Conservation (phyloP, 2,329 filamentous ascomycete species). For the Byssoonygena ceratinophila region DNA sequence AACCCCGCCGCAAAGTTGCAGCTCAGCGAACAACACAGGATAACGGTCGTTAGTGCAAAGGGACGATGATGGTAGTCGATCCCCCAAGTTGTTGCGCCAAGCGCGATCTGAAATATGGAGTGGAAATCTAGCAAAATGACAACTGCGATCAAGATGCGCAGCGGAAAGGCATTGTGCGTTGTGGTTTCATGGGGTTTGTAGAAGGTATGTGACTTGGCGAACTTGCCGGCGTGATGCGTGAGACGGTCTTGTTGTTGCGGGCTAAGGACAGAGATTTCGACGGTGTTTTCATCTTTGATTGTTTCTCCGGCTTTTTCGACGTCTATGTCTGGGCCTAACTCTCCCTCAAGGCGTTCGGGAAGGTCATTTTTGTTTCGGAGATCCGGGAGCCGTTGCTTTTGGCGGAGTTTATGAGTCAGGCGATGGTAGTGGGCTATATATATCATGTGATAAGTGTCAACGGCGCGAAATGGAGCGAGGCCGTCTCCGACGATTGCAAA, state of each 20-base stretch:
- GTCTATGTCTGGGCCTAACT: constrained; percentile 32
- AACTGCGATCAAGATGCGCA: constrained; percentile 62
- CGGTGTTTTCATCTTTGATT: constrained; percentile 39
- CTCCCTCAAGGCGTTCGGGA: constrained; percentile 4
- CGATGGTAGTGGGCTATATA: constrained; percentile 65
- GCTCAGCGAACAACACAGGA: constrained; percentile 67
- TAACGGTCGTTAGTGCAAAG: constrained; percentile 64
- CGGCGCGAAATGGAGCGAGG: constrained; percentile 60
- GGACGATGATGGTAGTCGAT: constrained; percentile 61
- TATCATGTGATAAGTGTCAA: constrained; percentile 82
- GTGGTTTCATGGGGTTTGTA: constrained; percentile 81
- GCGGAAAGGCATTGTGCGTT: constrained; percentile 69
- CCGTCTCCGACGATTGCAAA: constrained; percentile 63
- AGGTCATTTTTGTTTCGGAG: constrained; percentile 61
- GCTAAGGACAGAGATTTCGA: constrained; percentile 54
- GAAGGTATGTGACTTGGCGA: constrained; percentile 73
- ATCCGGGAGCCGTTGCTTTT: constrained; percentile 51
- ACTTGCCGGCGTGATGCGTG: constrained; percentile 66
- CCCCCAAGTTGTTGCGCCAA: constrained; percentile 68
- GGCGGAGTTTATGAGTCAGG: constrained; percentile 54
- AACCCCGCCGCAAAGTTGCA: constrained; percentile 69
- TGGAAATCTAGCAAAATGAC: constrained; percentile 72
- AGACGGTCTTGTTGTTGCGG: constrained; percentile 57
- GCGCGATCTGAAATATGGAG: constrained; percentile 66
- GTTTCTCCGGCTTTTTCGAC: constrained; percentile 34